Evolutionary conservation across 805 yeast genomes (phyloP), one percentile per base, ranked within the genome.

Genomic region (Starmerella powellii): DNA sequence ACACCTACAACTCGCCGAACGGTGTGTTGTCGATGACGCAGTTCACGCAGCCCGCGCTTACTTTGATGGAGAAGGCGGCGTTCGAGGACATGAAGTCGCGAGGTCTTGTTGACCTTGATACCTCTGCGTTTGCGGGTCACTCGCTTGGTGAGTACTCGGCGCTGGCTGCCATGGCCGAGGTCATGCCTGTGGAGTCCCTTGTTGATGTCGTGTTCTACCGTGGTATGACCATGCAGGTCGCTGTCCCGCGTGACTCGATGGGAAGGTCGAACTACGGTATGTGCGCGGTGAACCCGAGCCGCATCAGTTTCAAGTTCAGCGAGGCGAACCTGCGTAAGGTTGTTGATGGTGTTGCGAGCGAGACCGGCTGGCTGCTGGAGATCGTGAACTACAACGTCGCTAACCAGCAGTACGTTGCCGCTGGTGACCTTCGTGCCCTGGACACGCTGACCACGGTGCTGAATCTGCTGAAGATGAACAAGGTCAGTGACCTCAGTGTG

Each of bases 181-280:
- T 93, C 46, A 88, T 91, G 97, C 95, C 97, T 37, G 86, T 91
- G 56, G 98, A 91, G 69, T 81, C 94, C 5, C 72, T 88, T 54
- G 96, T 88, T 49, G 97, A 88, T 64, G 94, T 88, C 63, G 97
- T 88, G 41, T 91, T 91, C 74, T 93, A 91, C 75, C 80, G 99
- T 72, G 99, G 99, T 74, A 91, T 91, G 97, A 93, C 99, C 38
- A 91, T 91, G 99, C 98, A 91, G 71, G 98, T 91, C 52, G 98
- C 98, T 37, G 99, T 91, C 53, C 97, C 97, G 62, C 81, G 99
- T 70, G 99, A 91, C 66, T 74, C 78, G 42, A 62, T 66, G 39
- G 99, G 99, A 38, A 81, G 97, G 68, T 91, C 98, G 46, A 91
- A 91, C 72, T 91, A 91, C 60, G 97, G 97, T 72, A 91, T 91